These are phyloP conservation scores for Melaleuca quinquenervia DNA, from an alignment of 345 rosid species.

Conservation along the genomic window DNA sequence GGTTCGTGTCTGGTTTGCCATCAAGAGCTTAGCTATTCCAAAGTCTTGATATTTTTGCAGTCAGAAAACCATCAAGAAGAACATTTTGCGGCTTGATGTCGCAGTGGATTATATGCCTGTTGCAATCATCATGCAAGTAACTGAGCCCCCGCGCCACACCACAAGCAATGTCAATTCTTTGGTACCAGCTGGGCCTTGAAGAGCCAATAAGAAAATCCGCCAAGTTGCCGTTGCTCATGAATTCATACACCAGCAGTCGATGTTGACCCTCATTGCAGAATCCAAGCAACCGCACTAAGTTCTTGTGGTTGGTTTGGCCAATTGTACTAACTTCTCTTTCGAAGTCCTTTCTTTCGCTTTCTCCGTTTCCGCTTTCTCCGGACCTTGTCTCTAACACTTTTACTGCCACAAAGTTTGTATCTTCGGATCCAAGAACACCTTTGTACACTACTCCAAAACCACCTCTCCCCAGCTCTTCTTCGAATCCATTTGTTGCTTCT, in stretches of 20 bases:
- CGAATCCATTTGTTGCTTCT: not conserved
- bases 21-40: constrained; percentile 3
- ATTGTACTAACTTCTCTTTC: constrained; percentile 7
- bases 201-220: constrained; percentile 4
- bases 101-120: not conserved
- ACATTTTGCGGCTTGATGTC: constrained; percentile 3
- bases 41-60: constrained; percentile 4
- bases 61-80: not conserved
- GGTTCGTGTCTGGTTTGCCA: not conserved
- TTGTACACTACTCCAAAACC: constrained; percentile 14
- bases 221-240: constrained; percentile 10
- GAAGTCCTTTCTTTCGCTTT: constrained; percentile 4
- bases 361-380: not conserved
- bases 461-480: constrained; percentile 4
- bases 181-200: constrained; percentile 6
- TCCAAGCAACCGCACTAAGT: constrained; percentile 16
- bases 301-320: constrained; percentile 24
- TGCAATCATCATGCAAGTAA: constrained; percentile 15
- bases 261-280: constrained; percentile 13
- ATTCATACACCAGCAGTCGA: constrained; percentile 15
- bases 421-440: not conserved
- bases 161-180: constrained; percentile 1
- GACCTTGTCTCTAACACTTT: constrained; percentile 6
- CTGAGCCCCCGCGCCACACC: constrained; percentile 8
- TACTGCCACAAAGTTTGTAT: not conserved